Percentiles rank a stretch among this genome's conserved stretches.
Conservation (phyloP, 2,329 filamentous ascomycete genomes). For the Raffaelea albimanens region DNA sequence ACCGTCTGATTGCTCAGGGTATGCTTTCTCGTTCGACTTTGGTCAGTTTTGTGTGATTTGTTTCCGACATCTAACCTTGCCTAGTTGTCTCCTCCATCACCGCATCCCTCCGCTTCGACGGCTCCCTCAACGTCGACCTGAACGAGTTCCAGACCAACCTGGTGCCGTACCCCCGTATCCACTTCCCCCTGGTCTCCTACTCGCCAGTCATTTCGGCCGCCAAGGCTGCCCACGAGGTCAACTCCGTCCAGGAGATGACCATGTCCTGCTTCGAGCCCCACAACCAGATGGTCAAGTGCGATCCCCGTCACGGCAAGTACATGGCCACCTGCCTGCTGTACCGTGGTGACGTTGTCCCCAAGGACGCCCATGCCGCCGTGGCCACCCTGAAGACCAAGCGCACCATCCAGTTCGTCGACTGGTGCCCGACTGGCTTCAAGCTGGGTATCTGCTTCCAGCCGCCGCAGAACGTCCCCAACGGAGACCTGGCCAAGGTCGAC, state of each 20-base stretch:
- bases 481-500: slow-evolving; percentile 95
- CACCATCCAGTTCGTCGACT: slow-evolving; percentile 98
- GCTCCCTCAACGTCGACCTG: slow-evolving; percentile 96
- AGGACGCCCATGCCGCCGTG: slow-evolving; percentile 86
- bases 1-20: slow-evolving; percentile 97
- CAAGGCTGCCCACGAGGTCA: slow-evolving; percentile 95
- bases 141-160: slow-evolving; percentile 99
- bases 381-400: slow-evolving; percentile 98
- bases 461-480: slow-evolving; percentile 58
- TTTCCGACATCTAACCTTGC: slow-evolving; percentile 12
- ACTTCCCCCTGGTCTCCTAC: slow-evolving; percentile 98
- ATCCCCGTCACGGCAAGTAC: slow-evolving; percentile 98
- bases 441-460: slow-evolving; percentile 99
- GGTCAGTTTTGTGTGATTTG: background rate
- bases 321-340: slow-evolving; percentile 98
- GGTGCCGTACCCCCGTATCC: slow-evolving; percentile 96
- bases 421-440: slow-evolving; percentile 99
- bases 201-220: slow-evolving; percentile 87
- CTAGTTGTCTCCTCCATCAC: slow-evolving; percentile 96
- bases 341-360: slow-evolving; percentile 95
- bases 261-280: slow-evolving; percentile 99
- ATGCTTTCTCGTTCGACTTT: slow-evolving; percentile 19
- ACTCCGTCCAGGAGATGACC: slow-evolving; percentile 96
- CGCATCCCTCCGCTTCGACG: slow-evolving; percentile 95
- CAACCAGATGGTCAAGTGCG: slow-evolving; percentile 99